Evolutionary conservation across 1,139 yeast species (phyloP), one percentile per base, ranked within the genome.

Genomic region (Maudiozyma humilis): DNA sequence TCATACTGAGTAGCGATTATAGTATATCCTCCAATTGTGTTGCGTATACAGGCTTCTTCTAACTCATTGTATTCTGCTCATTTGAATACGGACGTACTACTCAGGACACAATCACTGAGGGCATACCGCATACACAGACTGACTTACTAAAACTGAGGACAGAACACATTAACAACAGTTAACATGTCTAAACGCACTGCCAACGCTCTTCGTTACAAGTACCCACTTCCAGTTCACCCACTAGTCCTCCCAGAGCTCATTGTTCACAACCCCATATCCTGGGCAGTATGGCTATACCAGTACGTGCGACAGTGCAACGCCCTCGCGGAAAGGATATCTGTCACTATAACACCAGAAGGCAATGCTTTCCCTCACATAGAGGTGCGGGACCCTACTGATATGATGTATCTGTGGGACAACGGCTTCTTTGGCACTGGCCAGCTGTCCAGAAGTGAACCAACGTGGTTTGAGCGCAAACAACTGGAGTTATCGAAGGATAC

Each of bases 401-500:
- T 81, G 76, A 55, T 59, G n/a, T 62, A 63, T 27, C 67, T 91
- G 7, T 91, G 98, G 97, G 66, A 72, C 27, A 75, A 75, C 56
- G 99, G 99, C 0, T 91, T 88, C 59, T 93, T 87, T 59, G 99
- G 99, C 8, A 91, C 91, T 56, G 99, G 98, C 2, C 73, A 77
- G 3, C 67, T 88, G 41, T 84, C 95, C 31, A 70, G 99, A 51
- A 83, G 95, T 47, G 96, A 91, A 56, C 96, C 98, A 0, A 79
- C 95, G 0, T 91, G 97, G 97, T 65, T 62, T 38, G 70, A 70
- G 13, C 72, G 97, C 44, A 79, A 86, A 1, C 67, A 72, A 27
- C 67, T 83, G 41, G 69, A 82, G 42, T 64, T 72, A 14, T 65
- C 45, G 45, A 64, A 53, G 32, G 50, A 65, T 17, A 71, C 41